Percentiles rank a stretch among this genome's conserved stretches.
phyloP scores from a whole-genome alignment of 202 grass and related monocot species.

The Eragrostis tef region DNA sequence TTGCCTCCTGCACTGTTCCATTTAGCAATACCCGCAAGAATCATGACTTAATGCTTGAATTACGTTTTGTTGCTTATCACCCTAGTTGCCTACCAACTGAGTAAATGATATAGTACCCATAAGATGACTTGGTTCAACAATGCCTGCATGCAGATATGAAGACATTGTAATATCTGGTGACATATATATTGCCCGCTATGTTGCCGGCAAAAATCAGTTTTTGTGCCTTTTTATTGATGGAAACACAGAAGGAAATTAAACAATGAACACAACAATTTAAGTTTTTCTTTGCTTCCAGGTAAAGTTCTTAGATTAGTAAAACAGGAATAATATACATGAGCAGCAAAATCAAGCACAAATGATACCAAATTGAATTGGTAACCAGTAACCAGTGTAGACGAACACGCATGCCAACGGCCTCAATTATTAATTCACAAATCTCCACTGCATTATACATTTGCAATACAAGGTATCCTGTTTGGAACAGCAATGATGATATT shows the following conservation, averaged over 20 bases:
- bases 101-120: neutral
- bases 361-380: neutral
- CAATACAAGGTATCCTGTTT: neutral
- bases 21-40: neutral
- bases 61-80: neutral
- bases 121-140: neutral
- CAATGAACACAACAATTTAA: neutral
- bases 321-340: constrained; percentile 1
- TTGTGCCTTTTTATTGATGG: neutral
- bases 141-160: neutral
- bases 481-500: neutral
- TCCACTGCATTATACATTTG: neutral
- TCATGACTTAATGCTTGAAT: neutral
- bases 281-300: neutral
- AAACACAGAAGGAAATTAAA: neutral
- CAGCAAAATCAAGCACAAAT: neutral
- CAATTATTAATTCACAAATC: constrained; percentile 21
- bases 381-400: neutral
- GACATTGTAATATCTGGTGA: neutral
- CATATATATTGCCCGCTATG: neutral
- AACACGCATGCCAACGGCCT: neutral
- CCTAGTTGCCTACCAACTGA: neutral
- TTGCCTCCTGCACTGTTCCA: neutral
- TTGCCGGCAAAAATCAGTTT: neutral
- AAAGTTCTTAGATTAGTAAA: neutral